Evolutionary conservation across 345 rosid species (phyloP).

Genomic region (Sisymbrium altissimum): DNA sequence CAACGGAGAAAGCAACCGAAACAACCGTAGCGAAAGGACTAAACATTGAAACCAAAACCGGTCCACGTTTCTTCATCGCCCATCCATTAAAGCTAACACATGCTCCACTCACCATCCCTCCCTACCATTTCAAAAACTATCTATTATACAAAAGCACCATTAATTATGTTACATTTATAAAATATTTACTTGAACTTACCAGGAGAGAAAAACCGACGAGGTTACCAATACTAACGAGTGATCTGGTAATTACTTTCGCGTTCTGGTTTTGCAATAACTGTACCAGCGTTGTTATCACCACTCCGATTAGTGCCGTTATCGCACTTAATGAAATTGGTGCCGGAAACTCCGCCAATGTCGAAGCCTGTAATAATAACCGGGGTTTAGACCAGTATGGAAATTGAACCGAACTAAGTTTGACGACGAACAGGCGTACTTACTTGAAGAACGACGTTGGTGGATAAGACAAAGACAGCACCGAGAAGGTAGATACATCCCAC

Average conservation of each 20-base stretch:
- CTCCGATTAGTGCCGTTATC: conserved; percentile 69
- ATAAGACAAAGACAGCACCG: conserved; percentile 61
- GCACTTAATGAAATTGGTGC: conserved; percentile 89
- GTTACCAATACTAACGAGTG: conserved; percentile 35
- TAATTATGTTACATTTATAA: not conserved
- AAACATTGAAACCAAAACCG: conserved; percentile 83
- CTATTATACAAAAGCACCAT: not conserved
- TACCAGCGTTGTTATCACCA: conserved; percentile 47
- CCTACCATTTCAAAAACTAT: conserved; percentile 27
- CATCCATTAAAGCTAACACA: conserved; percentile 85
- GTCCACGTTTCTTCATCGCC: conserved; percentile 93
- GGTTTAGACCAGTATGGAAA: not conserved
- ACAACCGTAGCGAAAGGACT: conserved; percentile 70
- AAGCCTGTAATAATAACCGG: conserved; percentile 45
- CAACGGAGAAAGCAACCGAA: conserved; percentile 54
- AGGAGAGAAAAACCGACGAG: conserved; percentile 50
- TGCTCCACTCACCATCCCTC: conserved; percentile 62
- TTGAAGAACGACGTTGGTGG: conserved; percentile 74
- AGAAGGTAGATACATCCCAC: conserved; percentile 72
- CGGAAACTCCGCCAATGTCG: conserved; percentile 65
- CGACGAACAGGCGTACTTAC: conserved; percentile 21
- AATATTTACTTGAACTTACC: conserved; percentile 38
- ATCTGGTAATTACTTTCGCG: conserved; percentile 35
- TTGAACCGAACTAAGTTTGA: not conserved
- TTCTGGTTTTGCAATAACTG: conserved; percentile 43